phyloP scores from a whole-genome alignment of 441 rosid species.

The Erodium chrysanthum region DNA sequence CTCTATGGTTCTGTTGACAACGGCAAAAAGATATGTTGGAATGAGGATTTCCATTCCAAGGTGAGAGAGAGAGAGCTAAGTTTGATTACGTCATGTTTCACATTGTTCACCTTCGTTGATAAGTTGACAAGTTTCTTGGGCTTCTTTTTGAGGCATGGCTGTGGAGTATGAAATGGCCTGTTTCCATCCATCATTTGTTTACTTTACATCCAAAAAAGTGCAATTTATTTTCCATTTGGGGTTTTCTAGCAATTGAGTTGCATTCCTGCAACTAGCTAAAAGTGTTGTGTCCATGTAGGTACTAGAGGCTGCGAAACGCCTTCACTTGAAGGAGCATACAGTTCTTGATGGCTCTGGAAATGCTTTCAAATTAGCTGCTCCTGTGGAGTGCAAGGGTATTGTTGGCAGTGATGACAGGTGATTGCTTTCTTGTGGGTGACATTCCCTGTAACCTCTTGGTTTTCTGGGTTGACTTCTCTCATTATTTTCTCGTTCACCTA shows the following conservation, averaged over 20 bases:
- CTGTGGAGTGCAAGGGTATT: conserved; percentile 99
- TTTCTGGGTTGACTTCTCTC: not conserved
- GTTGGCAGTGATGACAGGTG: conserved; percentile 98
- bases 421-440: conserved; percentile 13
- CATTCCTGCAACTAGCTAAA: not conserved
- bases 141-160: not conserved
- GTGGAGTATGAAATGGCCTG: not conserved
- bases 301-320: conserved; percentile 84
- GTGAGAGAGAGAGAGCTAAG: conserved; percentile 29
- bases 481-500: too few species aligned
- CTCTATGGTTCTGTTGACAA: conserved; percentile 98
- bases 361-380: conserved; percentile 84
- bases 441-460: not conserved
- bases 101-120: not conserved
- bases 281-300: conserved; percentile 36
- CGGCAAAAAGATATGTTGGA: conserved; percentile 99
- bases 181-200: not conserved
- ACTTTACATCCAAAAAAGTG: not conserved
- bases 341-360: conserved; percentile 85
- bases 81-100: conserved; percentile 2
- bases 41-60: conserved; percentile 90
- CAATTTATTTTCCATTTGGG: not conserved
- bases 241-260: not conserved
- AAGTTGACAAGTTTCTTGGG: not conserved
- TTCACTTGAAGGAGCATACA: conserved; percentile 86